Conservation (phyloP, 2,329 filamentous ascomycete genomes). For the Xylariaceae sp. region DNA sequence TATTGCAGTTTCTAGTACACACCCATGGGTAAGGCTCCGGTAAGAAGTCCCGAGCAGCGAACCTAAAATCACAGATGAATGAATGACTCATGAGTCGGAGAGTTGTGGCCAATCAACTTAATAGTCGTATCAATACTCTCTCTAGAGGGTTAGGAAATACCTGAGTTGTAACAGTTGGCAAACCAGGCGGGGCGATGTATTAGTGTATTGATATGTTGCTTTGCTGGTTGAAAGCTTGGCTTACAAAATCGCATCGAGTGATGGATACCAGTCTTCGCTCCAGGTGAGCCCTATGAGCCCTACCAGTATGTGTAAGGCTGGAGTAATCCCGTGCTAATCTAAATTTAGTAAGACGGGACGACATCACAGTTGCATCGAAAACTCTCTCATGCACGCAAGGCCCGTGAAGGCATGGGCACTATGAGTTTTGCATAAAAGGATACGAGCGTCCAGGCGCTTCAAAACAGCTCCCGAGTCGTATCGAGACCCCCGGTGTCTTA, state of each 20-base stretch:
- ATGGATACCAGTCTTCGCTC: no score
- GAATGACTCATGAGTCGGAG: no score
- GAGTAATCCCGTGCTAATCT: constrained; percentile 14
- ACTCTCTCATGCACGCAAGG: constrained; percentile 14
- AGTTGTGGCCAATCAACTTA: no score
- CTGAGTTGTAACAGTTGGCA: neutral
- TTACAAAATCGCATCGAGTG: neutral
- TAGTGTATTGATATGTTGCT: neutral
- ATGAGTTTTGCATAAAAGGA: constrained; percentile 3
- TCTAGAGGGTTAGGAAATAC: neutral
- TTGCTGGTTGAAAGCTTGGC: neutral
- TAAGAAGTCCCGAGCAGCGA: neutral
- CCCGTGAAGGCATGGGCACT: constrained; percentile 3
- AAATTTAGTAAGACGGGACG: constrained; percentile 14
- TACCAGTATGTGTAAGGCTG: constrained; percentile 22
- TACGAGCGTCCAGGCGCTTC: no score
- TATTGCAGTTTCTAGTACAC: constrained; percentile 1
- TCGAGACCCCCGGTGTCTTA: constrained; percentile 16
- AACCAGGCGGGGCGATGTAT: neutral
- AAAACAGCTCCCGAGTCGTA: no score
- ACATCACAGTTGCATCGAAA: constrained; percentile 19
- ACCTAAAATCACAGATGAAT: no score
- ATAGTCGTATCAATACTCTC: no score
- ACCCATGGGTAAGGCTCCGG: neutral
- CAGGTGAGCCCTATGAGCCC: constrained; percentile 21